phyloP scores from a whole-genome alignment of 257 asterid species.

The Solanum chiquidenum region DNA sequence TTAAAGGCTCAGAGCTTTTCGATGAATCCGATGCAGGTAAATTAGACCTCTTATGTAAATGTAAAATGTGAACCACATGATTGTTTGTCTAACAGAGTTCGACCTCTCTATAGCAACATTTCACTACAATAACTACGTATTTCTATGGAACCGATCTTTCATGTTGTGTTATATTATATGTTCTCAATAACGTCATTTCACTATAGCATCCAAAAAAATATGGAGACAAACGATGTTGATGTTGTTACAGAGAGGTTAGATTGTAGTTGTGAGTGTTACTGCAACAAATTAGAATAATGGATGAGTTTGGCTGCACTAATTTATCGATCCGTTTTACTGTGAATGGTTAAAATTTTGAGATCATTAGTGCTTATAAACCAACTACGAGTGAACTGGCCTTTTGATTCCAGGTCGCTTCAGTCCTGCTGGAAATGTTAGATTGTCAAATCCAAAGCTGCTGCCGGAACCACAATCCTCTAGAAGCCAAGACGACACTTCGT shows the following conservation, averaged over 20 bases:
- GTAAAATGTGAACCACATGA: background rate
- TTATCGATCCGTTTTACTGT: background rate
- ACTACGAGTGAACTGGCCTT: background rate
- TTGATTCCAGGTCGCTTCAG: constrained; percentile 48
- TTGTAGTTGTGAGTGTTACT: background rate
- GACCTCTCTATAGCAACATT: background rate
- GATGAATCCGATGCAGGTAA: constrained; percentile 47
- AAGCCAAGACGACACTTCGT: constrained; percentile 82
- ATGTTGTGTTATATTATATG: background rate
- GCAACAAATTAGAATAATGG: background rate
- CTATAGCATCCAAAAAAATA: background rate
- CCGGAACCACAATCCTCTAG: constrained; percentile 79
- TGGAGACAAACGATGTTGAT: background rate
- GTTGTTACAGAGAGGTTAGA: background rate
- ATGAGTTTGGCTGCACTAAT: background rate
- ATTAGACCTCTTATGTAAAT: background rate
- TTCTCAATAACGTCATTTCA: background rate
- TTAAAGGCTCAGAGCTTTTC: constrained; percentile 91
- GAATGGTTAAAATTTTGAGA: background rate
- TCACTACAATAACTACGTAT: background rate
- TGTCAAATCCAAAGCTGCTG: constrained; percentile 57
- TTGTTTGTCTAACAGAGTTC: background rate
- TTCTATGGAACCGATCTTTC: background rate
- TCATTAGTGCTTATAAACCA: background rate
- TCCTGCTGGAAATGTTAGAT: constrained; percentile 43